Base-by-base conservation (phyloP, 192 early-diverging fungal genomes). In the Entrophospora sp. region DNA sequence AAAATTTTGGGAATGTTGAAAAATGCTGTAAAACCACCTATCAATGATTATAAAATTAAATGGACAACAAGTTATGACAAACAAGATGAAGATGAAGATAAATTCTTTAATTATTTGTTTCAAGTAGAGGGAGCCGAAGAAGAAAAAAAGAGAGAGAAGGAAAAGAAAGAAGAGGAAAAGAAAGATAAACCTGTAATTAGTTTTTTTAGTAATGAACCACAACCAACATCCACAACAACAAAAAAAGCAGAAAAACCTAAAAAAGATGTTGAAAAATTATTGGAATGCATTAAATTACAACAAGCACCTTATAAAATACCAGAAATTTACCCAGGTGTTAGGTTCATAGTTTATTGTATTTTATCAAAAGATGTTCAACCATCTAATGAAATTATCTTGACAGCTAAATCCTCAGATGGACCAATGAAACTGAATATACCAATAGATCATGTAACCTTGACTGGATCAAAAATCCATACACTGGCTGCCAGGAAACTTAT, bases 31-130 rank as follows among this genome's bases (percentile, higher is more conserved):
- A n/a, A n/a, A n/a, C n/a, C n/a, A n/a, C n/a, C n/a, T n/a, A n/a
- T n/a, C n/a, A n/a, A n/a, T n/a, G 71, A 84, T 64, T 82, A 71
- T 45, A 77, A 80, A 56, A 55, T 83, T 9, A 40, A n/a, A 27
- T 65, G 63, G 63, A 40, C 20, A 30, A 28, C 24, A 1, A 25
- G 8, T 52, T 10, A 52, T n/a, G 22, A 20, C 49, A 3, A 27
- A 9, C n/a, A n/a, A n/a, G n/a, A n/a, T n/a, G n/a, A n/a, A n/a
- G n/a, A n/a, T n/a, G n/a, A n/a, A n/a, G n/a, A n/a, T n/a, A n/a
- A n/a, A n/a, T n/a, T n/a, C n/a, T n/a, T n/a, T n/a, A n/a, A n/a
- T n/a, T n/a, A n/a, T n/a, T n/a, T n/a, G n/a, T n/a, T n/a, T n/a
- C n/a, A n/a, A n/a, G n/a, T n/a, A n/a, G n/a, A n/a, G n/a, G n/a